Base-by-base conservation (phyloP, 768 basidiomycete genomes). In the Holtermanniella nyarrowii region DNA sequence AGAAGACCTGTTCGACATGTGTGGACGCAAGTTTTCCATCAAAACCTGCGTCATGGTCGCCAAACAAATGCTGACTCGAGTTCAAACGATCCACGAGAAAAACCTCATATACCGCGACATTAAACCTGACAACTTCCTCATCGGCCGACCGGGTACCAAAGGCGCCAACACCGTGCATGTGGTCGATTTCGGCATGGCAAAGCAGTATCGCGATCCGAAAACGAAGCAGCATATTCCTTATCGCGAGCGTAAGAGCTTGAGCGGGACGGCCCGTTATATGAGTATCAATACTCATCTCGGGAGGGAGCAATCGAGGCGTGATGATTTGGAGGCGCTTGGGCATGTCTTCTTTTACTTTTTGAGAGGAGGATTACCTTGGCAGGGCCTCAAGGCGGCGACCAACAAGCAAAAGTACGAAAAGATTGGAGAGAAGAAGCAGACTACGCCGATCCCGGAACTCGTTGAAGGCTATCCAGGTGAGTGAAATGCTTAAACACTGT, bases 321-420 rank as follows among this genome's bases (percentile, higher is more conserved):
- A 99, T 73, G 95, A 99, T 74, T 76, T 99, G 26, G 95, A 99
- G 76, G 87, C 95, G n/a, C 80, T 99, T 20, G 95, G 95, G 1
- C 95, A 99, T 75, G 95, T 99, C 61, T 99, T 99, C 77, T 95
- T 99, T 87, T 99, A 99, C 76, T 97, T 99, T 75, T 74, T 97
- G 47, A 81, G 95, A 48, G 95, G 95, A 20, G 93, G 90, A 62
- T 69, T 99, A 48, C 95, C 95, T 21, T 99, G 95, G 95, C 95
- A 99, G 69, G 95, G 95, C 52, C 80, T 99, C 52, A 97, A 97
- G 75, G 95, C 95, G 26, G 95, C 95, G 24, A 99, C 91, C 46
- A 97, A 99, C 78, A 99, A 99, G 77, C 95, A 97, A 73, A 97
- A 97, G 78, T 99, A 99, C 76, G 93, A 99, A 78, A 99, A 97